Percentiles rank a stretch among this genome's conserved stretches.
Evolutionary conservation across 305 asterid genomes (phyloP).

Genomic region (Andrographis paniculata): DNA sequence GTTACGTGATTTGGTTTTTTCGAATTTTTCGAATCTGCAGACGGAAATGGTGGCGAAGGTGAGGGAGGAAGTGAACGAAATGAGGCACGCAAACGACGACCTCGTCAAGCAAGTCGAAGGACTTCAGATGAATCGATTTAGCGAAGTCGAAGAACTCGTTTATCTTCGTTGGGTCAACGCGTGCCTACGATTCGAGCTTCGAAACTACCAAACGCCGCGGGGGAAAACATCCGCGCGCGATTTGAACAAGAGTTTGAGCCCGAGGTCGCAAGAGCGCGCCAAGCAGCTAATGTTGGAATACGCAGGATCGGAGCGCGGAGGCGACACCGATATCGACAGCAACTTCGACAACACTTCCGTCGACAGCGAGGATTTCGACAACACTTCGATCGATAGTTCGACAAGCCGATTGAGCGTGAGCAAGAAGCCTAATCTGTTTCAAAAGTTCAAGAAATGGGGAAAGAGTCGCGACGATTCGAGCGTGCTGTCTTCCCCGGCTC

Average conservation of each 20-base stretch:
- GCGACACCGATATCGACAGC: constrained; percentile 92
- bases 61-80: constrained; percentile 60
- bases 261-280: constrained; percentile 81
- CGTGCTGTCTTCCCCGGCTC: constrained; percentile 65
- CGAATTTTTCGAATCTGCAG: constrained; percentile 46
- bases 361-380: constrained; percentile 93
- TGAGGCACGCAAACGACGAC: constrained; percentile 79
- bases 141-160: constrained; percentile 96
- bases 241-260: constrained; percentile 78
- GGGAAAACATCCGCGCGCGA: constrained; percentile 89
- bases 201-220: constrained; percentile 70
- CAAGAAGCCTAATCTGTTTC: constrained; percentile 74
- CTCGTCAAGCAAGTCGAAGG: constrained; percentile 94
- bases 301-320: constrained; percentile 97
- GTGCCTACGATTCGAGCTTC: constrained; percentile 80
- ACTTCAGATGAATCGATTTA: constrained; percentile 92
- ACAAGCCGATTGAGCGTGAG: constrained; percentile 65
- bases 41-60: constrained; percentile 80
- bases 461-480: constrained; percentile 71
- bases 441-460: constrained; percentile 92
- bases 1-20: no score
- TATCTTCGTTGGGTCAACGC: constrained; percentile 99
- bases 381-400: constrained; percentile 66
- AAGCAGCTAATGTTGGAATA: constrained; percentile 88
- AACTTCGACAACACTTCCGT: constrained; percentile 82